Evolutionary conservation across 78 protist species (phyloP).

Genomic region (Reticulomyxa filosa): DNA sequence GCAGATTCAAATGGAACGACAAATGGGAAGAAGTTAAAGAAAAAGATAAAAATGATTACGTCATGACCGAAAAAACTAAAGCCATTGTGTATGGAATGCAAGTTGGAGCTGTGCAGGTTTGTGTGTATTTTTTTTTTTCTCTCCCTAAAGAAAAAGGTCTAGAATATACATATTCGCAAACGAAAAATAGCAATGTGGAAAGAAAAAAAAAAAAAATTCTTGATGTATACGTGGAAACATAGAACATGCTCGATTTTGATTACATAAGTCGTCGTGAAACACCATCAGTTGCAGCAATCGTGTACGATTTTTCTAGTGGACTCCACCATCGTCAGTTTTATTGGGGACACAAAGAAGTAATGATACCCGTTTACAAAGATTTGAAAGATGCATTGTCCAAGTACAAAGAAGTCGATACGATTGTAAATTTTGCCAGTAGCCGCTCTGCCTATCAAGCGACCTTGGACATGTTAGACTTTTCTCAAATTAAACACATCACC

Average conservation of each 20-base stretch:
- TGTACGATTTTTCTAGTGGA: constrained; percentile 9
- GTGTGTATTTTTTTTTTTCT: no score
- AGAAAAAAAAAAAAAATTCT: neutral
- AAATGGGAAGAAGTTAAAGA: no score
- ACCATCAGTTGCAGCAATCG: constrained; percentile 70
- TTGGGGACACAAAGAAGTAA: constrained; percentile 61
- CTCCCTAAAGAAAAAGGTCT: no score
- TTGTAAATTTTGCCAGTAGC: constrained; percentile 71
- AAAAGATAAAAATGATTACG: no score
- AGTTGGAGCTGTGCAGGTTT: constrained; percentile 5
- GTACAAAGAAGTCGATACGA: constrained; percentile 43
- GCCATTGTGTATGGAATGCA: constrained; percentile 17
- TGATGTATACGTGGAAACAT: neutral
- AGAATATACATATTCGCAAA: no score
- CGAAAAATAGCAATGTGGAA: neutral
- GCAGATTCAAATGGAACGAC: no score
- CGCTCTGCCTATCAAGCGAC: constrained; percentile 54
- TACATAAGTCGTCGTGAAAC: constrained; percentile 38
- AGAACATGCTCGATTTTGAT: constrained; percentile 83
- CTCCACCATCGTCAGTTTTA: constrained; percentile 51
- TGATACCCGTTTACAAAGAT: constrained; percentile 46
- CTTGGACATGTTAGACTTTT: constrained; percentile 32
- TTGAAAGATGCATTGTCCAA: constrained; percentile 30
- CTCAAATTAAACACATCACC: constrained; percentile 25
- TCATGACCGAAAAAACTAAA: no score